Conservation (phyloP, 2,329 filamentous ascomycete genomes). For the Apiospora marii region DNA sequence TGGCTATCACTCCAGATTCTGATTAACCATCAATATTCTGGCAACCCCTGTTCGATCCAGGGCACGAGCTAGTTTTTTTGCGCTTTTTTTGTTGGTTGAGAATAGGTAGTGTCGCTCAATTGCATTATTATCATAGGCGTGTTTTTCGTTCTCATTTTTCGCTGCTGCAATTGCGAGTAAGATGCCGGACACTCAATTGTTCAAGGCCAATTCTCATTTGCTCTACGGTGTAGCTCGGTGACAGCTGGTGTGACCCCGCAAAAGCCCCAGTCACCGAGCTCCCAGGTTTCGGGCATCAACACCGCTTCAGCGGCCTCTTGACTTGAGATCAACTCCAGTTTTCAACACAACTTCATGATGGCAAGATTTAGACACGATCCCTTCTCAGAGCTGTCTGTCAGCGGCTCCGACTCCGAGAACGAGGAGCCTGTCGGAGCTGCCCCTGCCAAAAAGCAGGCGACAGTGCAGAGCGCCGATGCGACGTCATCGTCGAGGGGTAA, state of each 20-base stretch:
- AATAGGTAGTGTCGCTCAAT: background rate
- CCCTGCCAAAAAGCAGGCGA: background rate
- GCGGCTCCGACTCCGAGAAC: background rate
- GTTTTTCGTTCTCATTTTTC: background rate
- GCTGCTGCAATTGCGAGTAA: background rate
- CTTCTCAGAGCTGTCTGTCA: background rate
- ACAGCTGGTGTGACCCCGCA: background rate
- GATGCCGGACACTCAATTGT: background rate
- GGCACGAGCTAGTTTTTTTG: background rate
- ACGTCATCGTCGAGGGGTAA: background rate
- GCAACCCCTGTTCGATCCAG: slow-evolving; percentile 19
- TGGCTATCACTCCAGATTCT: slow-evolving; percentile 21
- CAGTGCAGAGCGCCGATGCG: background rate
- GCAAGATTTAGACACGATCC: background rate
- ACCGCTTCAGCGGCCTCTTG: background rate
- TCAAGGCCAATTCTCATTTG: background rate
- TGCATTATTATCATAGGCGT: background rate
- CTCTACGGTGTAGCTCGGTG: background rate
- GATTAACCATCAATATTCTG: slow-evolving; percentile 13
- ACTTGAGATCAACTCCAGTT: background rate
- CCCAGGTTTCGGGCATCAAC: background rate
- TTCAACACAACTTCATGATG: background rate
- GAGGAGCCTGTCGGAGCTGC: background rate
- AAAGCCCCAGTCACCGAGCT: background rate
- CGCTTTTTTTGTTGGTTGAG: background rate